phyloP scores from a whole-genome alignment of 2,329 filamentous ascomycete genomes.

The Zopfia rhizophila region DNA sequence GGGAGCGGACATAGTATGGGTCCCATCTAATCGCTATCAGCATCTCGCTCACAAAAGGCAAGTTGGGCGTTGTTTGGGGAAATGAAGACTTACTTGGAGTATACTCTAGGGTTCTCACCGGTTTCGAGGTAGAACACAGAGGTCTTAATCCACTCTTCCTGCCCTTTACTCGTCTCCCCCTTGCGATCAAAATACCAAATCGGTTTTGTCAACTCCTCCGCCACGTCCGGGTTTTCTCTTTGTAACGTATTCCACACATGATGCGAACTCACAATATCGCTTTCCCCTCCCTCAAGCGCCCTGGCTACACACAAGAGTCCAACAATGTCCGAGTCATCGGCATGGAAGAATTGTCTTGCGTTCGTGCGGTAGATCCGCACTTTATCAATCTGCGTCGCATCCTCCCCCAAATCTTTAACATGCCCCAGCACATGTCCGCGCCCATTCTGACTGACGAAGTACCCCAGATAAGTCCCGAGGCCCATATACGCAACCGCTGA shows the following conservation, averaged over 20 bases:
- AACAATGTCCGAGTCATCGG: constrained; percentile 84
- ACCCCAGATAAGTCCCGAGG: constrained; percentile 82
- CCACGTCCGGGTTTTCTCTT: constrained; percentile 78
- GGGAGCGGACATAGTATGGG: constrained; percentile 84
- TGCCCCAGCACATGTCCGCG: constrained; percentile 87
- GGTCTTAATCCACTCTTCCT: constrained; percentile 78
- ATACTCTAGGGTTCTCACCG: constrained; percentile 72
- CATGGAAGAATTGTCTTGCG: constrained; percentile 86
- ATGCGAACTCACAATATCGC: constrained; percentile 81
- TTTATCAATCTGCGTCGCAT: constrained; percentile 81
- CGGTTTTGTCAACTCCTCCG: constrained; percentile 77
- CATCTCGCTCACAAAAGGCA: background rate
- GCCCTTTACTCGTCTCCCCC: constrained; percentile 78
- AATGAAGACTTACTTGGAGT: constrained; percentile 69
- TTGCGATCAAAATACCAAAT: constrained; percentile 95
- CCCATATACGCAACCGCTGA: constrained; percentile 92
- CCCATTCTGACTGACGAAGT: constrained; percentile 88
- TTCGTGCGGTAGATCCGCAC: constrained; percentile 92
- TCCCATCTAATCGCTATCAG: constrained; percentile 68
- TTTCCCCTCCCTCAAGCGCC: constrained; percentile 83
- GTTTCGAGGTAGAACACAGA: constrained; percentile 82
- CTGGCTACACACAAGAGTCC: constrained; percentile 83
- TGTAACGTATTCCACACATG: constrained; percentile 85
- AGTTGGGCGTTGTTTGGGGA: too few species aligned
- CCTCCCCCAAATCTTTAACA: constrained; percentile 88